Evolutionary conservation across 345 rosid genomes (phyloP), one percentile per base, ranked within the genome.

Genomic region (Microcos paniculata): DNA sequence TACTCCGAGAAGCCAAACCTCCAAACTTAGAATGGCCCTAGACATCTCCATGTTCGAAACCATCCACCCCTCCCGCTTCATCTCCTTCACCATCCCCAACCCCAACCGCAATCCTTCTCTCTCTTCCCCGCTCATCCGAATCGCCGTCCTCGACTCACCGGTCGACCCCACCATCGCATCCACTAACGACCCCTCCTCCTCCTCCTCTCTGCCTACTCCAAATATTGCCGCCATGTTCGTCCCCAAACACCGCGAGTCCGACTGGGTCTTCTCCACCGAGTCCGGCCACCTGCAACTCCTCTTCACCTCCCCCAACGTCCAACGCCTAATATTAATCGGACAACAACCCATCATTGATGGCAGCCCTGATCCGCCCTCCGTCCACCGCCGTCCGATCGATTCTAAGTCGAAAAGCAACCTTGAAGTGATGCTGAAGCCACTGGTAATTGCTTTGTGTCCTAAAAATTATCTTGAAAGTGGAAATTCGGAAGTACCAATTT

Each of bases 211-310:
- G 0, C 70, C 78, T 4, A 24, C 84, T 6, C 86, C 88, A 14
- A 81, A 15, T 52, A 90, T 88, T 33, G 97, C 96, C 31, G 92
- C 89, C 78, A 85, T 90, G 71, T 77, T 89, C 77, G 96, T 93
- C 77, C 97, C 97, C 42, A 77, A 56, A 52, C 71, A 49, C 65
- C 94, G 97, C 80, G 94, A 93, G 76, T 68, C 84, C 46, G 97
- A 96, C 76, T 93, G 97, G 97, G 70, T 90, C 67, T 96, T 91
- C 87, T 87, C 91, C 82, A 88, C 97, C n/a, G 97, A 95, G 79
- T 72, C 86, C 9, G 98, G 99, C 70, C 98, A 91, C 70, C 85
- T 91, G 78, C 93, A 93, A 85, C 93, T 93, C 70, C 93, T 95
- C 70, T 82, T 89, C 63, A 31, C 85, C 71, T 77, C 80, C 62